Base-by-base conservation (phyloP, 495 filamentous ascomycete genomes). In the Penicillium waksmanii region DNA sequence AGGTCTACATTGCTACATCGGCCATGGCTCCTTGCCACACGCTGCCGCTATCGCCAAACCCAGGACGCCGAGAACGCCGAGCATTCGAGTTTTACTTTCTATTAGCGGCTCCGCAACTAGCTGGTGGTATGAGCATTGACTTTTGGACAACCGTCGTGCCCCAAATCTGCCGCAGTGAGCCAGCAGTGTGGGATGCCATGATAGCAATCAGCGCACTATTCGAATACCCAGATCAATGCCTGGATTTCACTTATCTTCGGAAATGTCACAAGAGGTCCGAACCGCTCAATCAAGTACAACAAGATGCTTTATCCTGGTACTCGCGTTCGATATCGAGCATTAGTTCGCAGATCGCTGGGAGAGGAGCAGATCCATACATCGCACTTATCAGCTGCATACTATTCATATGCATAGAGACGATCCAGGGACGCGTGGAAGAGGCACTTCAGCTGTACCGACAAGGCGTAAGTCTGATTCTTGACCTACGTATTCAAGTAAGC, bases 91-190 rank as follows among this genome's bases (percentile, higher is more conserved):
- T 82, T 61, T 85, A 84, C 57, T 78, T 78, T 60, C 66, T 77
- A 33, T 71, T 78, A 53, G 77, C 77, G 1, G 77, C 77, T 1
- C 77, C 74, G n/a, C 72, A 66, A 44, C 71, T 83, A 1, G 78
- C 80, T 3, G 82, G 73, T 25, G 75, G 71, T 18, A 66, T 80
- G 56, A 73, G 79, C 48, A 62, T 75, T 21, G 72, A 75, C 51
- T 85, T 87, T 53, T 86, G 83, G 84, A 74, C 80, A 4, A 68
- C 73, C 25, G 65, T 84, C 18, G 77, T 84, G 9, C 75, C 82
- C 6, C 83, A 84, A 57, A 77, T 83, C 25, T 80, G 80, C 64
- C 78, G 80, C 54, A 71, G 72, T 35, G 82, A 85, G 62, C 83
- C 84, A 0, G 79, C 82, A 0, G 74, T 86, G 17, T 81, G 81